A percentile compares a stretch with the other conserved stretches of the same genome.
phyloP scores from a whole-genome alignment of 768 basidiomycete species.

The Pleurotus citrinopileatus region DNA sequence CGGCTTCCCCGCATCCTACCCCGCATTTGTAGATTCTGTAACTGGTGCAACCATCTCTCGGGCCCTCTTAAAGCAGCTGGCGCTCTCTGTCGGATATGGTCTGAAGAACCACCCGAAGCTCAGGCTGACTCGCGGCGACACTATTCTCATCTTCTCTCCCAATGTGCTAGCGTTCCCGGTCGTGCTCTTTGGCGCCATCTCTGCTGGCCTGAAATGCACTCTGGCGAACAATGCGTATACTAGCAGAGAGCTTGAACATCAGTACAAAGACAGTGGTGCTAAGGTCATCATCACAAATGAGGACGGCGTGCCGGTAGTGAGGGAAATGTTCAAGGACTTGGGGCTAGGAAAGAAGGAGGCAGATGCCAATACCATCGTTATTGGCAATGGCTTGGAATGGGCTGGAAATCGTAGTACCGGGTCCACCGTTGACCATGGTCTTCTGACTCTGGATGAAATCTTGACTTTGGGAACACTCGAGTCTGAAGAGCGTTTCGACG shows the following conservation, averaged over 20 bases:
- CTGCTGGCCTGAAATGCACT: conserved; percentile 67
- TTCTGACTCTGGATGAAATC: conserved; percentile 46
- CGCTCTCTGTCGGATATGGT: conserved; percentile 49
- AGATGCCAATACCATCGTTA: conserved; percentile 52
- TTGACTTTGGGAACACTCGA: conserved; percentile 44
- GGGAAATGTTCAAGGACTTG: conserved; percentile 51
- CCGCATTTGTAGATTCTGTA: conserved; percentile 54
- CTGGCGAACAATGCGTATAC: conserved; percentile 76
- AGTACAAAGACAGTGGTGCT: conserved; percentile 68
- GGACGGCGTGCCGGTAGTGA: conserved; percentile 50
- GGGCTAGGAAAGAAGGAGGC: conserved; percentile 48
- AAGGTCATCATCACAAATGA: conserved; percentile 63
- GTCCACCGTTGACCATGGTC: conserved; percentile 19
- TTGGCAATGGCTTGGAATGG: conserved; percentile 49
- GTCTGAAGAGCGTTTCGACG: conserved; percentile 55
- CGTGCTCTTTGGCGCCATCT: conserved; percentile 48
- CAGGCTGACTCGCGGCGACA: conserved; percentile 46
- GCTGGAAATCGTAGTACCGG: conserved; percentile 23
- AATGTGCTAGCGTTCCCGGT: conserved; percentile 60
- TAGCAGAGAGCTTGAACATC: conserved; percentile 63
- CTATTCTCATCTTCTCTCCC: conserved; percentile 63
- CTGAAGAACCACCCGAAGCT: conserved; percentile 39
- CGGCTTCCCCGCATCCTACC: conserved; percentile 27
- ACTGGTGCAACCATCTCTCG: conserved; percentile 48
- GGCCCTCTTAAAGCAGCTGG: conserved; percentile 35